Evolutionary conservation across 2,329 filamentous ascomycete species (phyloP), one percentile per base, ranked within the genome.

Genomic region (Pseudocercospora fuligena): DNA sequence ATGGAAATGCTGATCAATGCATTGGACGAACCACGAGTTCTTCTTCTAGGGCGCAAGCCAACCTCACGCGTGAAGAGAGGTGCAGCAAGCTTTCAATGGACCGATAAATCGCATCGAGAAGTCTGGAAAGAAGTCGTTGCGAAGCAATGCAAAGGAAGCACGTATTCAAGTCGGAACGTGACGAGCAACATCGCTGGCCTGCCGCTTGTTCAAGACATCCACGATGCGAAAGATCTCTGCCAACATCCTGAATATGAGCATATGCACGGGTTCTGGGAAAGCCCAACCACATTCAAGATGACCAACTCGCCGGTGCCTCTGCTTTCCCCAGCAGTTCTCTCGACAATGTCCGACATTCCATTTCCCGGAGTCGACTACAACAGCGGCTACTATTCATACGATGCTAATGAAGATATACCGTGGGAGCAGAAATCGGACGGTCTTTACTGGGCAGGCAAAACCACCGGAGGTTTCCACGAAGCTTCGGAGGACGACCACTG

Each of bases 381-480:
- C n/a, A 65, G 73, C 63, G 77, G 81, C 65, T 76, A 80, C 49
- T 81, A 83, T 31, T 66, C 70, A 4, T 87, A 87, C 69, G 73
- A 81, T 2, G 71, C 75, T 0, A 31, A 66, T 0, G 56, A 77
- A 2, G 86, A 87, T 65, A 46, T 81, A 0, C 72, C 76, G 0
- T 89, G 86, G 85, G 74, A 82, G 0, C 56, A 77, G 5, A 89
- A 89, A 70, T 69, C 69, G 1, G 82, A 84, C 40, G 82, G 81
- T 2, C 71, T 88, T 0, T 88, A 88, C 73, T 89, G 87, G 87
- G 81, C 83, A 0, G 87, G 87, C 0, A 86, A 83, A 0, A 86
- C 81, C 0, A 87, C 86, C 0, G 87, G 86, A 2, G 85, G 81
- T 0, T 82, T 63, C 4, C 60, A 66, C 77, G 46, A 77, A 75